Base-by-base conservation (phyloP, 495 filamentous ascomycete genomes). In the Entonaema liquescens region DNA sequence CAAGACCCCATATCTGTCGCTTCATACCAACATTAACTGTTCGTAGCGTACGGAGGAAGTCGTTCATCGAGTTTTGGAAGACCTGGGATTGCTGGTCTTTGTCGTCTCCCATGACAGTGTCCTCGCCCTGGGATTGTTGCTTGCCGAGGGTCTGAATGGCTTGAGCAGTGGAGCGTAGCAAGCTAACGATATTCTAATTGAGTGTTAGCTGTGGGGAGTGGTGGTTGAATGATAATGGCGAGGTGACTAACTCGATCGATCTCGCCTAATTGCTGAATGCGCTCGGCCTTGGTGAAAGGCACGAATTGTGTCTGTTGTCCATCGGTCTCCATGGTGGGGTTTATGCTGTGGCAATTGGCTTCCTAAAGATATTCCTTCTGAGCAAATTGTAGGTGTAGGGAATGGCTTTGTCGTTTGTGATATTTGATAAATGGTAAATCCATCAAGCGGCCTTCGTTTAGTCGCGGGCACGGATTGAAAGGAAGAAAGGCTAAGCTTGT, bases 1-100 rank as follows among this genome's bases (percentile, higher is more conserved):
- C 91, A 26, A 97, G 78, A 0, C 90, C 92, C 70, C 89, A 89
- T 65, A 93, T 90, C 71, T 97, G 92, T n/a, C 91, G 86, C 52
- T 88, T 87, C 17, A 96, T 84, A 5, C 87, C 82, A 11, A 92
- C 88, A 76, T 92, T 89, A 50, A 93, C 85, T 5, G 86, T 85
- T 40, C 90, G 90, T 1, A 94, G 81, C 0, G 88, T 87, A n/a
- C 81, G 79, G 70, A 96, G 89, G 80, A 93, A 90, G 25, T 87
- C 79, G 15, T 90, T 84, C 42, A 90, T 89, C 5, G 87, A 80
- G 57, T 83, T 72, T 70, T 85, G 82, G 79, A 95, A 95, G 21
- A 83, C 82, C 3, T 82, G 44, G 9, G 11, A 59, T 28, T 71
- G 40, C 9, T 35, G 64, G 54, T 79, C 82, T 56, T 78, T 81